A percentile compares a stretch with the other conserved stretches of the same genome.
phyloP scores from a whole-genome alignment of 139 green algal genomes.

The Mesotaenium endlicherianum region DNA sequence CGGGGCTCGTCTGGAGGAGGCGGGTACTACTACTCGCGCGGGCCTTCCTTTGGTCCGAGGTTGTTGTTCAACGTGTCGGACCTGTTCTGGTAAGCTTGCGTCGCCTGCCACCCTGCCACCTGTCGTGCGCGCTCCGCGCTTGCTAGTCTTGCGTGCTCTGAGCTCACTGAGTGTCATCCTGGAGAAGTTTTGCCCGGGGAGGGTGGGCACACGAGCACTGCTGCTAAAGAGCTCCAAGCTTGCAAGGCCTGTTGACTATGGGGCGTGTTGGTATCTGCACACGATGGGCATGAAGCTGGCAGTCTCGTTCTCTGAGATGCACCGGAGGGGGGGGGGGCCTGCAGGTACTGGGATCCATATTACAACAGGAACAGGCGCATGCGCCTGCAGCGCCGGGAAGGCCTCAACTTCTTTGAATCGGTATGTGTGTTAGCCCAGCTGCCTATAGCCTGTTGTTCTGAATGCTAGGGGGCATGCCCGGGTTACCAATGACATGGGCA shows the following conservation, averaged over 20 bases:
- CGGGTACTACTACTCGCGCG: conserved; percentile 33
- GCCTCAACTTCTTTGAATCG: conserved; percentile 79
- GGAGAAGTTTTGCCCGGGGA: background rate
- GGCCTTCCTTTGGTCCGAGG: conserved; percentile 37
- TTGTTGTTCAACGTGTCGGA: conserved; percentile 56
- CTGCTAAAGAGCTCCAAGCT: background rate
- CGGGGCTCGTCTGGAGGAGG: too few species aligned
- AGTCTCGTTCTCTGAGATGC: background rate
- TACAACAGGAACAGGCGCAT: conserved; percentile 59
- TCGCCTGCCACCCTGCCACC: background rate
- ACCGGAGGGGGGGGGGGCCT: background rate
- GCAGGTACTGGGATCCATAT: conserved; percentile 66
- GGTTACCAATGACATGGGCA: background rate
- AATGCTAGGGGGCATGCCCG: background rate
- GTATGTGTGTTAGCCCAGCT: too few species aligned
- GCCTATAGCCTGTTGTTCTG: too few species aligned
- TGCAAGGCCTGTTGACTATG: background rate
- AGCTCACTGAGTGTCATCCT: background rate
- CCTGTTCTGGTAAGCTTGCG: conserved; percentile 51
- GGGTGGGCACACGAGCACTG: background rate
- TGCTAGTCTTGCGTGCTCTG: background rate
- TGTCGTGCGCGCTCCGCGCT: background rate
- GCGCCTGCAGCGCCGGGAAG: background rate
- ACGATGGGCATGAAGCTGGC: too few species aligned
- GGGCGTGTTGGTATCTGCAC: too few species aligned